Evolutionary conservation across 805 yeast species (phyloP), one percentile per base, ranked within the genome.

Genomic region (Metschnikowia gruessii): DNA sequence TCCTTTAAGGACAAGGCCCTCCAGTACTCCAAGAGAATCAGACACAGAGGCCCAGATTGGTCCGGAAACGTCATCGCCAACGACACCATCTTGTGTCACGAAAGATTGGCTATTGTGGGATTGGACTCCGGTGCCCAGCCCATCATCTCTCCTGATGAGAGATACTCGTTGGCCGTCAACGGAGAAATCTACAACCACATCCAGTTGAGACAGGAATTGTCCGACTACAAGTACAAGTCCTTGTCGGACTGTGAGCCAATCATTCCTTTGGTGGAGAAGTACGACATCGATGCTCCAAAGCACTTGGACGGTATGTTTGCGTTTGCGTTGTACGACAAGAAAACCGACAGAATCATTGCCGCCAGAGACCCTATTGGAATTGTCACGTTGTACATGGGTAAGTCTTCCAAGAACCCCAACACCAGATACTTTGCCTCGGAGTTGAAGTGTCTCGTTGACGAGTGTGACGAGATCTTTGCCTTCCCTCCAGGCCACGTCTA

Each of bases 21-120:
- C 52, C 95, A 88, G 67, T 78, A 88, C 66, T 79, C 98, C 52
- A 92, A 89, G 70, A 81, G 91, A 72, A 85, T 92, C 67, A 84
- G 99, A 75, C 99, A 94, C 72, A 85, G 99, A 72, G 99, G 99
- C 63, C 99, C 99, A 57, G 99, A 94, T 72, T 94, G 99, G 99
- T 79, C 90, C 32, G 99, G 99, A 63, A 90, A 89, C 82, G 66
- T 78, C 55, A 82, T 83, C 64, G 87, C 87, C 83, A 87, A 89
- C 83, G 67, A 75, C 55, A 88, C 97, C 40, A 83, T 94, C 56
- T 71, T 94, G 57, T 83, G 87, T 59, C 99, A 94, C 68, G 99
- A 94, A 76, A 87, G 99, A 76, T 78, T 94, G 66, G 95, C 98
- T 56, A 91, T 94, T 65, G 99, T 94, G 52, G 99, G 99, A 59